These are phyloP conservation scores for Pyracantha coccinea DNA, from an alignment of 331 rosid species.

Conservation along the genomic window DNA sequence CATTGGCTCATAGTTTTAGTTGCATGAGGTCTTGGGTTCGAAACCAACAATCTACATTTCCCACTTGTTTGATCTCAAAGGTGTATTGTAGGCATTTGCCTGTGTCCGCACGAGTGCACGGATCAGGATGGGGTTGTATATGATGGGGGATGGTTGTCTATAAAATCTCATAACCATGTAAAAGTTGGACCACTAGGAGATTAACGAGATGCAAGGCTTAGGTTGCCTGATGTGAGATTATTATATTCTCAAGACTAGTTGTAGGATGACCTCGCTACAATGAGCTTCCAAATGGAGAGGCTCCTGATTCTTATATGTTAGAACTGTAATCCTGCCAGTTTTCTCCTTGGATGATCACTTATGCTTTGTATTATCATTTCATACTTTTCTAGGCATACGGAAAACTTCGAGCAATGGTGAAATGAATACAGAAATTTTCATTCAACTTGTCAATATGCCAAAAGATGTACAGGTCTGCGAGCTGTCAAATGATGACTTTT, in stretches of 20 bases:
- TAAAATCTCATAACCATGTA: not conserved
- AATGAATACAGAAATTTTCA: conserved; percentile 31
- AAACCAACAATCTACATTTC: not conserved
- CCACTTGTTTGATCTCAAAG: not conserved
- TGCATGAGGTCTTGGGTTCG: not conserved
- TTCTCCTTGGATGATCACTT: conserved; percentile 13
- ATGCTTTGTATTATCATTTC: not conserved
- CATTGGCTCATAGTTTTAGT: not conserved
- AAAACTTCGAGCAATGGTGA: conserved; percentile 24
- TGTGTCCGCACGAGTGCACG: not conserved
- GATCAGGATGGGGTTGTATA: not conserved
- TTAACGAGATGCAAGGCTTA: not conserved
- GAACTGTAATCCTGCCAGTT: not conserved
- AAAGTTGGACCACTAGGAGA: not conserved
- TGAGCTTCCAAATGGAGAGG: not conserved
- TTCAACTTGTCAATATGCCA: conserved; percentile 40
- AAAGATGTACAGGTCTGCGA: conserved; percentile 40
- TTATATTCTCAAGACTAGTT: not conserved
- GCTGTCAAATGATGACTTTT: conserved; percentile 68
- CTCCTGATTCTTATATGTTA: not conserved
- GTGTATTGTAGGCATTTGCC: not conserved
- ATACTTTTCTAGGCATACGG: conserved; percentile 36
- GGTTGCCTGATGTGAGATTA: not conserved
- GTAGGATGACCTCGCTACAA: not conserved
- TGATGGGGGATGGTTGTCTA: not conserved